These are phyloP conservation scores for Schrenkiella parvula DNA, from an alignment of 345 rosid genomes.

Conservation along the genomic window DNA sequence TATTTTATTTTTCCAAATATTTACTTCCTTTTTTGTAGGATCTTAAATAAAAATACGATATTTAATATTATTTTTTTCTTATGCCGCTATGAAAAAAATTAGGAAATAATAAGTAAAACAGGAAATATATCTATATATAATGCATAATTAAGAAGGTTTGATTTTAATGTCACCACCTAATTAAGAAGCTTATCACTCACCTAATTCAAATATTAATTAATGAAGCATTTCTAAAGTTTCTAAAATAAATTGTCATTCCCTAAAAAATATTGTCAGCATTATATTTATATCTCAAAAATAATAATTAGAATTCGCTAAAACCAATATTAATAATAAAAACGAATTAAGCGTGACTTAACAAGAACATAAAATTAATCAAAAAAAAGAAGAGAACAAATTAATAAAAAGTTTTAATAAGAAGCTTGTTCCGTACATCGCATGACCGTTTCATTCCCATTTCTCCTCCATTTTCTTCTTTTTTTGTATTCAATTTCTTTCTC, in stretches of 20 bases:
- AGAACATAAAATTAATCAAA: background rate
- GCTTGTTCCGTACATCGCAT: conserved; percentile 33
- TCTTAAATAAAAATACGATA: background rate
- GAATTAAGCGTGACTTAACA: conserved; percentile 5
- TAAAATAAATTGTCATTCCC: no score
- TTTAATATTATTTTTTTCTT: background rate
- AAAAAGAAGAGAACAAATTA: no score
- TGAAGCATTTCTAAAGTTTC: no score
- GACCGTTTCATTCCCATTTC: conserved; percentile 27
- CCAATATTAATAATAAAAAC: no score
- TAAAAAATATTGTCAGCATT: no score
- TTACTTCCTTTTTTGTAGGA: background rate
- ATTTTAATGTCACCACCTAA: background rate
- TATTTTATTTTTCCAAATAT: no score
- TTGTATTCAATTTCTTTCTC: background rate
- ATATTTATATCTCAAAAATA: no score
- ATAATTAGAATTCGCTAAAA: no score
- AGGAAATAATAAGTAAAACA: background rate
- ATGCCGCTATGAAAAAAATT: background rate
- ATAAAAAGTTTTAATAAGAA: background rate
- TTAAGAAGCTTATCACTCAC: background rate
- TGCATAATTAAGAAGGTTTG: background rate
- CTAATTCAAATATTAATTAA: no score
- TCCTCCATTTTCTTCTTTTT: background rate
- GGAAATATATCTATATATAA: background rate